These are phyloP conservation scores for Fraxinus ornus DNA, from an alignment of 305 asterid species.

Conservation along the genomic window DNA sequence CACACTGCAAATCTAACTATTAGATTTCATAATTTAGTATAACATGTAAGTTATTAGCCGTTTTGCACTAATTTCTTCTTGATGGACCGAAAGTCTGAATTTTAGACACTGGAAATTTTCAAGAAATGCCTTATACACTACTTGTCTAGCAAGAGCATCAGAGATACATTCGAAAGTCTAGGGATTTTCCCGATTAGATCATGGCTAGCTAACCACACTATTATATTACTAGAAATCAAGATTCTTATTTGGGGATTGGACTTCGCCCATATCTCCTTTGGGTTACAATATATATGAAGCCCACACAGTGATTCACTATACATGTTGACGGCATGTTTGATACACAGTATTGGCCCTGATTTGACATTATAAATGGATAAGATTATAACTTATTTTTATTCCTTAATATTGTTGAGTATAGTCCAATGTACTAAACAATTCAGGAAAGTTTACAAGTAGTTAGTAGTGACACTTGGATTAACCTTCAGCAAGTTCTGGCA, in stretches of 20 bases:
- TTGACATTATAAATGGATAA: neutral
- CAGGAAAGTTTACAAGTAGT: neutral
- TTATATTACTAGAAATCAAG: neutral
- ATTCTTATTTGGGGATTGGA: neutral
- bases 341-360: neutral
- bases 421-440: neutral
- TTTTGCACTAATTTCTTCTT: neutral
- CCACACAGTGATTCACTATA: neutral
- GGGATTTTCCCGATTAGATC: neutral
- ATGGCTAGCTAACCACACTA: neutral
- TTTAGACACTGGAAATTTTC: neutral
- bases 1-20: neutral
- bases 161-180: neutral
- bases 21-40: neutral
- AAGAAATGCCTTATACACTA: neutral
- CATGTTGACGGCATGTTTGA: neutral
- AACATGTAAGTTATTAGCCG: neutral
- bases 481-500: slow-evolving; percentile 55
- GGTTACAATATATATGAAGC: neutral
- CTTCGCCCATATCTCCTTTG: slow-evolving; percentile 8
- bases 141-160: neutral
- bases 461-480: neutral
- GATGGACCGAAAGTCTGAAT: neutral
- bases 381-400: neutral
- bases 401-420: neutral